phyloP scores from a whole-genome alignment of 768 basidiomycete species.

The Lactifluus rugatus region DNA sequence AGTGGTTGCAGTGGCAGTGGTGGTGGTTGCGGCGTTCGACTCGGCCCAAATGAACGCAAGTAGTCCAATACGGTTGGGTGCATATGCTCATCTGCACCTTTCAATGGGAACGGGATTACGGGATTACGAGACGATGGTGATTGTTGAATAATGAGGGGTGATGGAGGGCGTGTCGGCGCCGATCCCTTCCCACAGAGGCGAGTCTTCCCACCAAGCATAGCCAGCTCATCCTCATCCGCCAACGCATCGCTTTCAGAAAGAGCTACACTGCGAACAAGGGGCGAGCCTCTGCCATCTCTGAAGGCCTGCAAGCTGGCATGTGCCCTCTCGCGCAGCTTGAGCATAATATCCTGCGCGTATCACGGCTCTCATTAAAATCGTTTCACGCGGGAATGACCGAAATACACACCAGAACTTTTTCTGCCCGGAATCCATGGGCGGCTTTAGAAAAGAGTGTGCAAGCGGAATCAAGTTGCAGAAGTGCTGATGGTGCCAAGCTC shows the following conservation, averaged over 20 bases:
- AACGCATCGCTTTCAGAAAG: constrained; percentile 32
- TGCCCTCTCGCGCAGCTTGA: constrained; percentile 53
- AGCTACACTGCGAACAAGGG: constrained; percentile 29
- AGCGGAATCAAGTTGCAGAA: constrained; percentile 64
- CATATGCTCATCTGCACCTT: constrained; percentile 39
- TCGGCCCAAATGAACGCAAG: constrained; percentile 46
- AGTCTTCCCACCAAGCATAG: constrained; percentile 53
- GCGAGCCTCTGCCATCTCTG: constrained; percentile 45
- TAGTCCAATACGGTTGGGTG: constrained; percentile 63
- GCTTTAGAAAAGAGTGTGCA: constrained; percentile 67
- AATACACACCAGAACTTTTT: constrained; percentile 46
- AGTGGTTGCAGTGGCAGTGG: constrained; percentile 3
- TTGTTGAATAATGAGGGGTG: constrained; percentile 35
- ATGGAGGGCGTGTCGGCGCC: constrained; percentile 31
- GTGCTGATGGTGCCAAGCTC: constrained; percentile 65
- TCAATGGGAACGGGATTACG: constrained; percentile 59
- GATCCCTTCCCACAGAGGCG: constrained; percentile 52
- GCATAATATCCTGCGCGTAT: constrained; percentile 48
- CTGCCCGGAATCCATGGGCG: constrained; percentile 53
- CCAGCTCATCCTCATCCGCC: constrained; percentile 54
- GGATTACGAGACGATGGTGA: constrained; percentile 67
- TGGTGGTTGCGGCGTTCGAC: constrained; percentile 13
- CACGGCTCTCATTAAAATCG: background rate
- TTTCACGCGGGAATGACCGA: background rate
- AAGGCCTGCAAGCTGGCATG: constrained; percentile 56